Evolutionary conservation across 2,329 filamentous ascomycete genomes (phyloP).

Genomic region (Calonectria multiphialidica): DNA sequence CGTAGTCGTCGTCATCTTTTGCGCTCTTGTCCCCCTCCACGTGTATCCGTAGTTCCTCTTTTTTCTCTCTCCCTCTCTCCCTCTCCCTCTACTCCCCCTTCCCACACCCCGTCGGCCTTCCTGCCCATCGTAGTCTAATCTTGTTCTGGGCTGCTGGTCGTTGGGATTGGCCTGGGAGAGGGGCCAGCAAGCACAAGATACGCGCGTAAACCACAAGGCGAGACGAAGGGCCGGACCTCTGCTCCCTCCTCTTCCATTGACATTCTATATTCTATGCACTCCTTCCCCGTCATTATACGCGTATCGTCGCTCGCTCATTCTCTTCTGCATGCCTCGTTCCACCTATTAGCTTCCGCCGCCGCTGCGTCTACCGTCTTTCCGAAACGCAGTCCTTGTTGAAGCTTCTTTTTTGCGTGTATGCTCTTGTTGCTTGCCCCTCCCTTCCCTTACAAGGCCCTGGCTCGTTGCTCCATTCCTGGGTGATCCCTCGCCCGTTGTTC

Average conservation of each 20-base stretch:
- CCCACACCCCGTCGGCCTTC: background rate
- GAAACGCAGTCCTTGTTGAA: background rate
- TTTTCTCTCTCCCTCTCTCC: background rate
- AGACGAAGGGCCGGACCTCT: background rate
- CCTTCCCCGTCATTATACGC: conserved; percentile 2
- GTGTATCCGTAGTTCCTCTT: background rate
- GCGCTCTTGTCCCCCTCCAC: background rate
- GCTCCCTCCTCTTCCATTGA: background rate
- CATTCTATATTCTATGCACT: background rate
- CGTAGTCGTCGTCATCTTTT: conserved; percentile 1
- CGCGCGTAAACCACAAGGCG: background rate
- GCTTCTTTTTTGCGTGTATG: background rate
- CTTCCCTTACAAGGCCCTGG: background rate
- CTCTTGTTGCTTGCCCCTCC: background rate
- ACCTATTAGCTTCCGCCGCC: background rate
- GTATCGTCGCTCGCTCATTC: background rate
- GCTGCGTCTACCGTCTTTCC: background rate
- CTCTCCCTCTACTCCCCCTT: background rate
- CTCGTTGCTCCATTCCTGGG: background rate
- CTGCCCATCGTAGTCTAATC: background rate
- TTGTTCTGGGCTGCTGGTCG: background rate
- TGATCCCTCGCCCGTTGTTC: background rate
- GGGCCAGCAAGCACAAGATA: background rate
- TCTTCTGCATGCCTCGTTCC: background rate
- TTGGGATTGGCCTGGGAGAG: background rate